Percentiles rank a stretch among this genome's conserved stretches.
These are phyloP conservation scores for Penicillium angulare DNA, from an alignment of 495 filamentous ascomycete species.

Conservation along the genomic window DNA sequence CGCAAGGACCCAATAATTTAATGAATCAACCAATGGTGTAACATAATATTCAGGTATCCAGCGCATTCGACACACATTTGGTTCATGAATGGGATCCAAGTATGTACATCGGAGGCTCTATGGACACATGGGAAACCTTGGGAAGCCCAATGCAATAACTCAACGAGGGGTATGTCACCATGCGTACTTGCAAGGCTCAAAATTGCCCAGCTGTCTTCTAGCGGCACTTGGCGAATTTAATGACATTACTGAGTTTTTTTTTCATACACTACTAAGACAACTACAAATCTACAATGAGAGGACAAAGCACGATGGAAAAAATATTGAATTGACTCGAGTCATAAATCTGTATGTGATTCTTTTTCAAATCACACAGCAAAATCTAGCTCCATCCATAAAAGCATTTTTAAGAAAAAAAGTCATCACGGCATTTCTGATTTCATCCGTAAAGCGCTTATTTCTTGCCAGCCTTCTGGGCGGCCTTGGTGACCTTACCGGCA, in stretches of 20 bases:
- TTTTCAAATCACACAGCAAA: conserved; percentile 26
- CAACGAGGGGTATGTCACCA: too few relatives aligned
- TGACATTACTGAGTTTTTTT: background rate
- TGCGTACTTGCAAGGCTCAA: too few relatives aligned
- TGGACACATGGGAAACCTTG: too few relatives aligned
- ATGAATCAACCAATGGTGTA: too few relatives aligned
- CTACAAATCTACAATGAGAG: background rate
- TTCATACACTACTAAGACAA: background rate
- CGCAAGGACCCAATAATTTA: too few relatives aligned
- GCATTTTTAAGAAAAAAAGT: conserved; percentile 31
- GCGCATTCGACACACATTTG: too few relatives aligned
- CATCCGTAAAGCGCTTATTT: conserved; percentile 53
- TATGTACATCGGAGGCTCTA: too few relatives aligned
- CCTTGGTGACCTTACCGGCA: conserved; percentile 75
- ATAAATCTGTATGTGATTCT: conserved; percentile 26
- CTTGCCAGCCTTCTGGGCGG: conserved; percentile 66
- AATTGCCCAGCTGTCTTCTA: too few relatives aligned
- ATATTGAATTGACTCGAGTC: conserved; percentile 16
- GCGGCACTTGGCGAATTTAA: too few relatives aligned
- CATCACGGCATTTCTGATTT: conserved; percentile 31
- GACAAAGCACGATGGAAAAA: background rate
- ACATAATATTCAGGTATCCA: too few relatives aligned
- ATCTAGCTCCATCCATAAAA: conserved; percentile 31
- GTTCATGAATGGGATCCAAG: too few relatives aligned
- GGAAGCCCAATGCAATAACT: too few relatives aligned